Base-by-base conservation (phyloP, 345 rosid genomes). In the Brassica juncea region DNA sequence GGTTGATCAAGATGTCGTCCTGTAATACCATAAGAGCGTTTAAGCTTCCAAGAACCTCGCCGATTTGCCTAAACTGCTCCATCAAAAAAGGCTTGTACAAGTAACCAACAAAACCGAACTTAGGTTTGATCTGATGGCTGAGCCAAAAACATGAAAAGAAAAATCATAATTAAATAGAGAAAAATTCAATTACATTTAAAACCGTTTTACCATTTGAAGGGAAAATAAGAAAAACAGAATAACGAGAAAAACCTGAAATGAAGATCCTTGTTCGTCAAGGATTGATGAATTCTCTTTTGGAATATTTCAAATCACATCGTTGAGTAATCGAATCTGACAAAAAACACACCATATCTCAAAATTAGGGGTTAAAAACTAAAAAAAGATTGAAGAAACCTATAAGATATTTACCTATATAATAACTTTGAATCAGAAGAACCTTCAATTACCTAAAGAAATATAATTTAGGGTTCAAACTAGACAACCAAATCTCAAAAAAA, bases 41-140 rank as follows among this genome's bases (percentile, higher is more conserved):
- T 79, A 93, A 79, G 83, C 99, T 92, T 66, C 99, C 98, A 10
- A 95, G 71, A 60, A 89, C 97, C 88, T 91, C 97, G 37, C 98
- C 98, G 2, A 93, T 84, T 71, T 91, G 97, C 81, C 98, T 84
- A 83, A 95, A 93, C 71, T 86, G 97, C 74, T 88, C 95, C 98
- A 92, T 89, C 59, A 11, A 66, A 12, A 54, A 12, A 54, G n/a
- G 32, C 60, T 58, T 60, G 37, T 59, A 60, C 14, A 39, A 68
- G 12, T 3, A 52, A 16, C 73, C 16, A 54, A 52, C 47, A 16
- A 31, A 16, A 19, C 3, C 16, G 25, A 12, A 62, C 27, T n/a
- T n/a, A 39, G 10, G 8, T 60, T 65, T 61, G 71, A 52, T 54
- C 65, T 60, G 27, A 3, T 16, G 61, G 28, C 61, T 16, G 61